Evolutionary conservation across 2,329 filamentous ascomycete genomes (phyloP).

Genomic region (Nemania serpens): DNA sequence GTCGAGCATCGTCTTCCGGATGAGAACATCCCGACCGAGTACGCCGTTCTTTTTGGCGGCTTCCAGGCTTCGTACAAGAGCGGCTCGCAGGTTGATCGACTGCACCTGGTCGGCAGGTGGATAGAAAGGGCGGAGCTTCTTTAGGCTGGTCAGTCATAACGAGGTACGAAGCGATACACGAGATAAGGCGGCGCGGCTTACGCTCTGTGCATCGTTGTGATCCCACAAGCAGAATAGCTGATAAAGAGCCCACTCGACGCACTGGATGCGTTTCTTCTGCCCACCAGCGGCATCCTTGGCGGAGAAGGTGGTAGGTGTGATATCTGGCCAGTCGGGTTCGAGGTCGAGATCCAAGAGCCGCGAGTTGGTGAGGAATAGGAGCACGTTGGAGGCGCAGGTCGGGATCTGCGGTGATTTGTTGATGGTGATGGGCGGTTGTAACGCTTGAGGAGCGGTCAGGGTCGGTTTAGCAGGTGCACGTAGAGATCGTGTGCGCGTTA

Average conservation of each 20-base stretch:
- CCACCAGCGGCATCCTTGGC: slow-evolving; percentile 68
- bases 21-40: slow-evolving; percentile 75
- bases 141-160: slow-evolving; percentile 23
- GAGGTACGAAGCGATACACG: neutral
- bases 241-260: slow-evolving; percentile 90
- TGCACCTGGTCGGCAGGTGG: slow-evolving; percentile 88
- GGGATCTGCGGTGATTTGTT: slow-evolving; percentile 30
- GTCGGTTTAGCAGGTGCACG: slow-evolving; percentile 36
- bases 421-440: slow-evolving; percentile 26
- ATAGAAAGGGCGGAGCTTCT: slow-evolving; percentile 91
- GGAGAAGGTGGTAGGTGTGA: slow-evolving; percentile 72
- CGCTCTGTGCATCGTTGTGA: slow-evolving; percentile 72
- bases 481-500: slow-evolving; percentile 39
- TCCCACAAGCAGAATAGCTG: slow-evolving; percentile 87
- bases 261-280: slow-evolving; percentile 80
- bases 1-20: slow-evolving; percentile 95
- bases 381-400: slow-evolving; percentile 56
- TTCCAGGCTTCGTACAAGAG: slow-evolving; percentile 79
- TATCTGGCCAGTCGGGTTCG: slow-evolving; percentile 77
- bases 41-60: slow-evolving; percentile 86
- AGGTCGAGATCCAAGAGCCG: slow-evolving; percentile 80
- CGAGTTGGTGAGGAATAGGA: slow-evolving; percentile 80
- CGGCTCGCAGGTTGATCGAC: slow-evolving; percentile 85
- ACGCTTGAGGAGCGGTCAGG: slow-evolving; percentile 38
- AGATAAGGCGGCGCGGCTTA: slow-evolving; percentile 45